Conservation (phyloP, 2,329 filamentous ascomycete species). For the Xylariaceae sp. region DNA sequence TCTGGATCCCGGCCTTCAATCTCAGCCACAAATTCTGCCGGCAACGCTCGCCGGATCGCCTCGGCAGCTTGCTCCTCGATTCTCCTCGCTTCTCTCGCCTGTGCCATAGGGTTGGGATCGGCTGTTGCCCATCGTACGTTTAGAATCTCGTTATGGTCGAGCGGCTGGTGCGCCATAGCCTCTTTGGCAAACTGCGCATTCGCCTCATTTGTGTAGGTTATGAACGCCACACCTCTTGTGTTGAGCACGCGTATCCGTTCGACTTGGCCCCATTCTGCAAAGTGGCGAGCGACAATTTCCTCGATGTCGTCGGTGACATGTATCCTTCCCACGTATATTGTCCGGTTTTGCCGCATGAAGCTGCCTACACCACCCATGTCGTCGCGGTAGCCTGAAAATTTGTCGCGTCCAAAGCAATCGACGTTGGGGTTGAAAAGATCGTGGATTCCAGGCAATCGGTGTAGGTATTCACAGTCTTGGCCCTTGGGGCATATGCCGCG, state of each 20-base stretch:
- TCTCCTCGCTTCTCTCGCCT: slow-evolving; percentile 84
- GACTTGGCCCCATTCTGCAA: slow-evolving; percentile 94
- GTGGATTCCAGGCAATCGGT: slow-evolving; percentile 83
- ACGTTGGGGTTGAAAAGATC: slow-evolving; percentile 94
- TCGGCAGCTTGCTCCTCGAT: slow-evolving; percentile 97
- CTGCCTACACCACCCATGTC: slow-evolving; percentile 97
- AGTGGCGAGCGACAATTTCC: slow-evolving; percentile 92
- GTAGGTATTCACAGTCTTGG: slow-evolving; percentile 91
- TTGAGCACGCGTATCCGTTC: slow-evolving; percentile 90
- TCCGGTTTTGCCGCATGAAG: slow-evolving; percentile 93
- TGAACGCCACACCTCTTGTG: slow-evolving; percentile 86
- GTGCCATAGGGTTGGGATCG: slow-evolving; percentile 93
- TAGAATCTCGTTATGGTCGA: slow-evolving; percentile 90
- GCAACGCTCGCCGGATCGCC: slow-evolving; percentile 85
- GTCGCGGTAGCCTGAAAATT: slow-evolving; percentile 89
- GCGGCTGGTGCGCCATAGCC: slow-evolving; percentile 91
- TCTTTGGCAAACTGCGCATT: slow-evolving; percentile 92
- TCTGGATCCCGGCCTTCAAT: slow-evolving; percentile 90
- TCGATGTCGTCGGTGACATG: slow-evolving; percentile 97
- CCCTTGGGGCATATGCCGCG: slow-evolving; percentile 84
- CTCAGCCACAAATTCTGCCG: slow-evolving; percentile 89
- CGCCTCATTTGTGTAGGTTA: slow-evolving; percentile 90
- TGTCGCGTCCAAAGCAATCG: slow-evolving; percentile 94
- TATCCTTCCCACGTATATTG: slow-evolving; percentile 90
- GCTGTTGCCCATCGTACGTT: slow-evolving; percentile 98